These are phyloP conservation scores for Sporothrix pallida DNA, from an alignment of 2,329 filamentous ascomycete genomes.

Conservation along the genomic window DNA sequence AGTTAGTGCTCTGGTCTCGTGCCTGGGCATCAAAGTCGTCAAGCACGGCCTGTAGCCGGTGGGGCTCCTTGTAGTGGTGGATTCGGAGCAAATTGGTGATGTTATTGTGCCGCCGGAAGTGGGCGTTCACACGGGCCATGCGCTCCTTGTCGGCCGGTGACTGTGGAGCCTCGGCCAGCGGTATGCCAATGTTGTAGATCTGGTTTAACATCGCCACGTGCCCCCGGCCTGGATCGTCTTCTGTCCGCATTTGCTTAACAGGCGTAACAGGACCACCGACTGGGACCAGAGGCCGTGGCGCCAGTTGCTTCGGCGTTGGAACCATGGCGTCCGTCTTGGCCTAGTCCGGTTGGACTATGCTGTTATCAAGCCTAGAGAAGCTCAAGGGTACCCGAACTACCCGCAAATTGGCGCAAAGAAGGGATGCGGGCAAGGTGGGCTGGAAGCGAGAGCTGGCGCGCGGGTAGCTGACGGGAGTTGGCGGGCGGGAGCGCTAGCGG, in stretches of 20 bases:
- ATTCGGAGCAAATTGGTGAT: slow-evolving; percentile 40
- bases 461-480: slow-evolving; percentile 17
- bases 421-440: not conserved
- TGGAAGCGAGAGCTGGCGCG: not conserved
- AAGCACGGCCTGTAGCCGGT: slow-evolving; percentile 35
- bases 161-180: slow-evolving; percentile 37
- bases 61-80: slow-evolving; percentile 38
- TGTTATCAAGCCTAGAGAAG: not conserved
- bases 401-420: not conserved
- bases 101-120: slow-evolving; percentile 36
- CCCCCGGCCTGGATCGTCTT: slow-evolving; percentile 34
- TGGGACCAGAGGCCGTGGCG: not conserved
- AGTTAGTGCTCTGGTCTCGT: slow-evolving; percentile 37
- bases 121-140: slow-evolving; percentile 33
- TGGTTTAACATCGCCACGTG: slow-evolving; percentile 41
- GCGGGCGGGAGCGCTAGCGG: slow-evolving; percentile 27
- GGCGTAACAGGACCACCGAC: slow-evolving; percentile 33
- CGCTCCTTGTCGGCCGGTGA: slow-evolving; percentile 38
- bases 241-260: slow-evolving; percentile 32
- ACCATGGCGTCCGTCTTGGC: not conserved
- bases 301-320: not conserved
- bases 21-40: slow-evolving; percentile 39
- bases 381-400: not conserved
- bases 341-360: not conserved
- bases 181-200: slow-evolving; percentile 42